These are phyloP conservation scores for Aspergillus nanangensis DNA, from an alignment of 495 filamentous ascomycete species.

Conservation along the genomic window DNA sequence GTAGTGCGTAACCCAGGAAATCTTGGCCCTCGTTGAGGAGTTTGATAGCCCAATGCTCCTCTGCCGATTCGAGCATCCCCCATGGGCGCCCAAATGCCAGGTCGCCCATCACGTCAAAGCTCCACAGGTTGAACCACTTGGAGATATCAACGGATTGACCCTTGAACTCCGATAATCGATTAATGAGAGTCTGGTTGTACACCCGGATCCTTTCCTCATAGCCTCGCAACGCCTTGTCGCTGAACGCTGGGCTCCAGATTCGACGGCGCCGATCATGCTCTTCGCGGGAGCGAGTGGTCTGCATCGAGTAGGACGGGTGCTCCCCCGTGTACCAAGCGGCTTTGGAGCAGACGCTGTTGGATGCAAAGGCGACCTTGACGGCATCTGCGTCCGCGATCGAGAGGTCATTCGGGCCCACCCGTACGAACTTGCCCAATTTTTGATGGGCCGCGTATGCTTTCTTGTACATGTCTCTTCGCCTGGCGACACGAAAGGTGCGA, in stretches of 20 bases:
- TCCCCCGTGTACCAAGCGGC: conserved; percentile 24
- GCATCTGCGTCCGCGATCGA: conserved; percentile 30
- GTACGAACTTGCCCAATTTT: conserved; percentile 37
- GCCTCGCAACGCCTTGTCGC: conserved; percentile 15
- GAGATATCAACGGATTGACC: conserved; percentile 21
- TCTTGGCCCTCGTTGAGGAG: conserved; percentile 9
- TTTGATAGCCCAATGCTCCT: conserved; percentile 20
- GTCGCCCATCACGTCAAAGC: conserved; percentile 39
- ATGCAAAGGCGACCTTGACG: conserved; percentile 12
- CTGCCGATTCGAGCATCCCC: conserved; percentile 21
- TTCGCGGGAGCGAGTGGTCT: conserved; percentile 18
- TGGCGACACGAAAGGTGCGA: conserved; percentile 16
- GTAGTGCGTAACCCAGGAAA: conserved; percentile 9
- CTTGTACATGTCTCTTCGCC: conserved; percentile 22
- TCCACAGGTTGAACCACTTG: conserved; percentile 28
- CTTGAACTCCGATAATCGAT: conserved; percentile 8
- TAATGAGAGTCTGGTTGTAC: conserved; percentile 12
- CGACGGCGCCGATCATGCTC: conserved; percentile 26
- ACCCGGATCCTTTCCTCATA: conserved; percentile 23
- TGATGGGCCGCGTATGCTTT: conserved; percentile 22
- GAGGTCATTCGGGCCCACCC: conserved; percentile 30
- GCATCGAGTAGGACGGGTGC: conserved; percentile 18
- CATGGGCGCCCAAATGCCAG: conserved; percentile 32
- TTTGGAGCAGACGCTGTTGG: conserved; percentile 22
- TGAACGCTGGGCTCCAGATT: conserved; percentile 31